Evolutionary conservation across 2,329 filamentous ascomycete species (phyloP), one percentile per base, ranked within the genome.

Genomic region (Phialophora chinensis): DNA sequence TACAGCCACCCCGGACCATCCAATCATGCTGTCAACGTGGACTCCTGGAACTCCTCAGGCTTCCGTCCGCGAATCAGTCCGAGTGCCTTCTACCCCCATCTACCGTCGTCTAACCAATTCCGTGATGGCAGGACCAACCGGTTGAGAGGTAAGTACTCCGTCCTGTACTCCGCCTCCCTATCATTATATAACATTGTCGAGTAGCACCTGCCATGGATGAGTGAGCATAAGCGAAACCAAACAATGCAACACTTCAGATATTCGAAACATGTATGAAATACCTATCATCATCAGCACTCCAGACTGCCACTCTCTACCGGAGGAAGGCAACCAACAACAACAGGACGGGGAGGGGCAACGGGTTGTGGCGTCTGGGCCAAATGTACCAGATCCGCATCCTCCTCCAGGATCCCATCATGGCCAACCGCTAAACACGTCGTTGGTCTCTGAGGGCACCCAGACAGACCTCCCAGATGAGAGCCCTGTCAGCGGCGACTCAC

Each of bases 251-350:
- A 60, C 44, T n/a, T 38, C 62, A 60, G 59, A 61, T 61, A 38
- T 42, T 42, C 27, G 12, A 57, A 53, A 59, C 58, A 67, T 67
- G 68, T 55, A 58, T 29, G 65, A 61, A 10, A 66, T 69, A 27
- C 65, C 68, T 31, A 66, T 69, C 47, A 50, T 65, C 29, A 35
- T 69, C 17, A 67, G 59, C 38, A 63, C 68, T 10, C 68, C 68
- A 47, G 62, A 61, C 23, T 60, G 56, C 27, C 62, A 69, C 10
- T 60, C 65, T 12, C 31, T 58, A 38, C 27, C 56, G 35, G 42
- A 53, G 27, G 29, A 44, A 52, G 58, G 60, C 23, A 35, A 31
- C 14, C 20, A 10, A 20, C 58, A 58, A 53, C 60, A 61, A 29
- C 44, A 55, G 14, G 44, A 52, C 33, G 14, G 27, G n/a, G 23